Evolutionary conservation across 768 basidiomycete species (phyloP).

Genomic region (Brasilioporus rufonigricans): DNA sequence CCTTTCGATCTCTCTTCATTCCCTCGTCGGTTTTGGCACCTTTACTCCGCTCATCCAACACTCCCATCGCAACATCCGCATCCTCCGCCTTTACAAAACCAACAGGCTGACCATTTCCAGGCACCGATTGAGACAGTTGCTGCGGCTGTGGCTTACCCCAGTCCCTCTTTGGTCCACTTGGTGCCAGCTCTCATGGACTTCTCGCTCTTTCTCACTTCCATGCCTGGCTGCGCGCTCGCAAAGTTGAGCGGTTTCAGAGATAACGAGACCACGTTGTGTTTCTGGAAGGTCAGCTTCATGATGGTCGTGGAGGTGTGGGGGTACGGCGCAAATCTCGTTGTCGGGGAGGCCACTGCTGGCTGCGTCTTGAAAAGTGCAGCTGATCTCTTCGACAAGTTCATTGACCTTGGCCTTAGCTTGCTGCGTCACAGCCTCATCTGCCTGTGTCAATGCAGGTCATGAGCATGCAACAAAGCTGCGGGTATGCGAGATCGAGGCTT

Average conservation of each 20-base stretch:
- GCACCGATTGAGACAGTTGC: conserved; percentile 33
- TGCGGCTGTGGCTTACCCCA: conserved; percentile 62
- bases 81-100: conserved; percentile 78
- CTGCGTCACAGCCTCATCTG: conserved; percentile 62
- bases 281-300: conserved; percentile 97
- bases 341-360: conserved; percentile 74
- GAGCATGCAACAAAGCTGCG: no score
- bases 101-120: conserved; percentile 51
- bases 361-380: conserved; percentile 67
- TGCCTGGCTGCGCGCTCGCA: no score
- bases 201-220: no score
- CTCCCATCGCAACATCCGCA: no score
- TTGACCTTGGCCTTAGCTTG: conserved; percentile 65
- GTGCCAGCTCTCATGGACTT: conserved; percentile 53
- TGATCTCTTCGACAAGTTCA: conserved; percentile 67
- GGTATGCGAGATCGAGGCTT: no score
- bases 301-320: conserved; percentile 92
- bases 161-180: conserved; percentile 78
- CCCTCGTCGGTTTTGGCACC: conserved; percentile 69
- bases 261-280: conserved; percentile 85
- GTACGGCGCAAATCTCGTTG: conserved; percentile 88
- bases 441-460: no score
- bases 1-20: no score
- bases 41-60: conserved; percentile 36
- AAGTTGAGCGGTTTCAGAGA: conserved; percentile 95